Base-by-base conservation (phyloP, 2,329 filamentous ascomycete genomes). In the Blastomyces percursus region DNA sequence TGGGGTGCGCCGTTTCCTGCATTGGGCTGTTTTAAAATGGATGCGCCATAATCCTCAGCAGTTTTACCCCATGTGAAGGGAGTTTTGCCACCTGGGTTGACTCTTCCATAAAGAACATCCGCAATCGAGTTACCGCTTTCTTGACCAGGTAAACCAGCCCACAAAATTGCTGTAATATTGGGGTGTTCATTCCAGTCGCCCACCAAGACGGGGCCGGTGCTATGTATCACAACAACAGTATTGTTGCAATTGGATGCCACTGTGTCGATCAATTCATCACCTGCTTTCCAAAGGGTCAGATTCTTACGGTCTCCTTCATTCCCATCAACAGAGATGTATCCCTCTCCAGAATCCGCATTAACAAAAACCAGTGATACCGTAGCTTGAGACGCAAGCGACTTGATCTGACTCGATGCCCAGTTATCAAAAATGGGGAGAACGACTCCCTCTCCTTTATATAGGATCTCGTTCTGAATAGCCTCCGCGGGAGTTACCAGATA, bases 221-320 rank as follows among this genome's bases (percentile, higher is more conserved):
- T 91, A 78, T 97, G 93, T 64, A 97, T 87, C 63, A 96, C 85
- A 19, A 97, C 90, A 64, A 97, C 88, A 14, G 91, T 96, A 81
- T 96, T 96, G 78, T 87, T 86, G 80, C 88, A 92, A 65, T 85
- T 72, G 8, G 85, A 81, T 0, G 90, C 86, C 12, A 96, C 90
- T 57, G 88, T 91, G 75, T 88, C 83, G 76, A 97, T 89, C 62
- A 97, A 77, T 0, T 82, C 81, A 61, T 97, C 91, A 50, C 90
- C 92, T 63, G 86, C 82, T 64, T 87, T 81, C 93, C 93, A 97
- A 0, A 96, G 80, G 0, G 91, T 96, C 46, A 99, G 80, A 76
- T 99, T 96, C 70, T 92, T 91, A 61, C 94, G 87, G 74, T 97
- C 93, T 63, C 94, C 94, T 64, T 82, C 79, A 73, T 96, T 96